A percentile compares a stretch with the other conserved stretches of the same genome.
These are phyloP conservation scores for Neofusicoccum laricinum DNA, from an alignment of 2,329 filamentous ascomycete genomes.

Conservation along the genomic window DNA sequence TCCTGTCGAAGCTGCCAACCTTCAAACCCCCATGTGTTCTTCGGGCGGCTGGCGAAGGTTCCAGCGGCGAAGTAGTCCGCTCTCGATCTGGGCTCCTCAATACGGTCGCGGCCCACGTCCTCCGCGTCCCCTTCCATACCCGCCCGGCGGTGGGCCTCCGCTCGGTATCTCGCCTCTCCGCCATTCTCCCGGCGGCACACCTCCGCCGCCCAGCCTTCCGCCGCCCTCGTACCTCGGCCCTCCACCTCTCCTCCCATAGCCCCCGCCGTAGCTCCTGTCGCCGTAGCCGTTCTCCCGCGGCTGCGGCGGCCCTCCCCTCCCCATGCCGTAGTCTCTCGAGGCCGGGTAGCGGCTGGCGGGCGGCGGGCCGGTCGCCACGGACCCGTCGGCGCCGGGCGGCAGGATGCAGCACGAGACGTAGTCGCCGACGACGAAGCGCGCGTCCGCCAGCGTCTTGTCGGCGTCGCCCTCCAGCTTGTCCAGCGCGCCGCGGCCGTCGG, in stretches of 20 bases:
- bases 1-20: no score
- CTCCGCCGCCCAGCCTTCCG: constrained; percentile 36
- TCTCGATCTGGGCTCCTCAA: background rate
- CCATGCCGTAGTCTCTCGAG: constrained; percentile 1
- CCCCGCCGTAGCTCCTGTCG: constrained; percentile 34
- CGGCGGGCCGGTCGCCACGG: constrained; percentile 61
- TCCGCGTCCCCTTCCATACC: constrained; percentile 13
- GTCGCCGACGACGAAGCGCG: constrained; percentile 83
- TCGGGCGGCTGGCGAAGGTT: no score
- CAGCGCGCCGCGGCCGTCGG: constrained; percentile 23
- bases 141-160: constrained; percentile 24
- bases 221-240: constrained; percentile 41
- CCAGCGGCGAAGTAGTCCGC: no score
- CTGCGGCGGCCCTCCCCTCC: constrained; percentile 27
- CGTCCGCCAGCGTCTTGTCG: constrained; percentile 71
- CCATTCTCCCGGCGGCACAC: constrained; percentile 61
- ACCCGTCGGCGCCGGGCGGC: constrained; percentile 70
- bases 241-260: constrained; percentile 37
- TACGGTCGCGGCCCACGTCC: constrained; percentile 4
- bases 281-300: constrained; percentile 31
- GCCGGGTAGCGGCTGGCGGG: constrained; percentile 29
- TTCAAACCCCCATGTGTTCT: no score
- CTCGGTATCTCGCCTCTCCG: constrained; percentile 63
- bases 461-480: constrained; percentile 57
- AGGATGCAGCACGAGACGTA: constrained; percentile 81